Base-by-base conservation (phyloP, 2,329 filamentous ascomycete genomes). In the Thermothelomyces thermophilus region DNA sequence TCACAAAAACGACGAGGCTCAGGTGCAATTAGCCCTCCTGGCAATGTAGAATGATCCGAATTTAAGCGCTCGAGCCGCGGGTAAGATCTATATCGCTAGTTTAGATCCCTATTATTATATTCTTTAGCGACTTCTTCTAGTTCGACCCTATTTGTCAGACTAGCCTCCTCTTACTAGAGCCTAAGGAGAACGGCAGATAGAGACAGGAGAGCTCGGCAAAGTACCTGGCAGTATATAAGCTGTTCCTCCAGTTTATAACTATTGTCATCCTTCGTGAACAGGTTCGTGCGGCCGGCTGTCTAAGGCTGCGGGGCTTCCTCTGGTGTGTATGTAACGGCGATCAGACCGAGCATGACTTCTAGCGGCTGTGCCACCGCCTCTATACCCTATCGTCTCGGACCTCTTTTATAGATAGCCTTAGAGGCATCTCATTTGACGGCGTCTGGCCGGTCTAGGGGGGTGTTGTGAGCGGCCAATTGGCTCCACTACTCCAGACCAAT, bases 221-320 rank as follows among this genome's bases (percentile, higher is more conserved):
- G 34, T 36, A 52, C 26, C 11, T 54, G 19, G 40, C 36, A 3
- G 41, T 45, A 26, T 33, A 54, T 17, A 54, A 46, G 40, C 30
- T 50, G 10, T 51, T 54, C 30, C 44, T 54, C 36, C 49, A 40
- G 36, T 54, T 51, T 30, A 37, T 19, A 3, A 6, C 2, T 30
- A 40, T 51, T 13, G 40, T 54, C 36, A 54, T 54, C 37, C 52
- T 54, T 17, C 48, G 35, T 11, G 44, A 54, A 16, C 48, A 54
- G 48, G 52, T 54, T 20, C 48, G 48, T 13, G 30, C 45, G 5
- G 39, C 42, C 35, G 34, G 52, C 35, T 51, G 41, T 46, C n/a
- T 19, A 26, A 43, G 39, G 40, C 48, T 48, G 22, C 41, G 31
- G 24, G 39, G 44, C 26, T 51, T 51, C 26, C 52, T 49, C 26